Evolutionary conservation across 1,284 basidiomycete genomes (phyloP).

Genomic region (Dichomitus squalens): DNA sequence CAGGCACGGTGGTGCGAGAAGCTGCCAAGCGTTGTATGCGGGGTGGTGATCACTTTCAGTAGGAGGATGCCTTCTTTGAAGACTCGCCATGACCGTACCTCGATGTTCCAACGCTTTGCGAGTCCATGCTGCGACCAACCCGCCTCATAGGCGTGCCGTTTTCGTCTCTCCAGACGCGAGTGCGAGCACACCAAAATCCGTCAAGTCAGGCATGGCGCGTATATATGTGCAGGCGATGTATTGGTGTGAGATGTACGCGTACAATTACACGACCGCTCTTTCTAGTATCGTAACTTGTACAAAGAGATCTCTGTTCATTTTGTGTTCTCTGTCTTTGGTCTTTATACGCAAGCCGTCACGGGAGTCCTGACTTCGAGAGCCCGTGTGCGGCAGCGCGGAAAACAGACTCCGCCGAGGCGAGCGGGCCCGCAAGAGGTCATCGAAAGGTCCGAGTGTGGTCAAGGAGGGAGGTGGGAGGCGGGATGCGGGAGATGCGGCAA

Average conservation of each 20-base stretch:
- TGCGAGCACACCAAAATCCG: too few species aligned
- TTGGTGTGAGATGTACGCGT: slow-evolving; percentile 33
- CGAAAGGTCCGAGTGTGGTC: background rate
- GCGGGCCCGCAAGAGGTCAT: background rate
- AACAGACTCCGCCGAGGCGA: background rate
- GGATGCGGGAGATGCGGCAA: background rate
- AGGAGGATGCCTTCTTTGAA: too few species aligned
- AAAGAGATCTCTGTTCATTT: slow-evolving; percentile 11
- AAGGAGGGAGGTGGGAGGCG: background rate
- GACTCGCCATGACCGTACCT: too few species aligned
- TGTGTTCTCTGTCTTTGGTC: background rate
- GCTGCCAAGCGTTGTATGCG: too few species aligned
- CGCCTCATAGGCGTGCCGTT: too few species aligned
- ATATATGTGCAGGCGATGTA: slow-evolving; percentile 7
- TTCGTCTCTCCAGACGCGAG: too few species aligned
- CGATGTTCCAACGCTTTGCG: too few species aligned
- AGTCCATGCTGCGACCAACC: too few species aligned
- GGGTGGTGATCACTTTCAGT: too few species aligned
- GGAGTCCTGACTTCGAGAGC: background rate
- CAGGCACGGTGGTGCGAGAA: background rate
- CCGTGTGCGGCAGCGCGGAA: background rate
- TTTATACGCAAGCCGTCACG: background rate
- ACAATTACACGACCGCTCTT: slow-evolving; percentile 34
- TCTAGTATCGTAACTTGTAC: slow-evolving; percentile 32
- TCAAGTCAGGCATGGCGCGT: too few species aligned